Conservation (phyloP, 1,284 basidiomycete species). For the Trametes pubescens region DNA sequence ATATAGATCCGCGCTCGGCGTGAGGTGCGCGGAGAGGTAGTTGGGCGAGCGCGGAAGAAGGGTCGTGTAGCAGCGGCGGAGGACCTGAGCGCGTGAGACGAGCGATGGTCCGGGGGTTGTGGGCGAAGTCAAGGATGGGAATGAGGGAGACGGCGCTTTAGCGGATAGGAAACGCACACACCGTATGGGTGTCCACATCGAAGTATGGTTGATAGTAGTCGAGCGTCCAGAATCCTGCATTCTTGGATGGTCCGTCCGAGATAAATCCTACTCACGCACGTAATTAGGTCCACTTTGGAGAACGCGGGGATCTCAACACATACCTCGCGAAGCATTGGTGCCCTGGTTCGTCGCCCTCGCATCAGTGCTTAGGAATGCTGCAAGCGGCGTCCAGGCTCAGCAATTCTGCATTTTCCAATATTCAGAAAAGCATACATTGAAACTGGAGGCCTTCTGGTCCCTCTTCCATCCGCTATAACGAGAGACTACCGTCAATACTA, state of each 20-base stretch:
- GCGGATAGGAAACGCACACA: conserved; percentile 40
- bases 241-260: conserved; percentile 47
- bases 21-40: conserved; percentile 69
- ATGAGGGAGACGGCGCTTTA: neutral
- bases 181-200: conserved; percentile 80
- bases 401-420: no score
- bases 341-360: conserved; percentile 33
- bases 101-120: neutral
- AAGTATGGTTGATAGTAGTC: conserved; percentile 86
- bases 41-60: conserved; percentile 65
- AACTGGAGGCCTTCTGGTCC: conserved; percentile 45
- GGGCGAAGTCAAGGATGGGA: neutral
- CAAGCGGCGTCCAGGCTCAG: neutral
- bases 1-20: conserved; percentile 76
- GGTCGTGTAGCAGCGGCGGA: conserved; percentile 77
- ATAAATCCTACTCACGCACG: conserved; percentile 46
- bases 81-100: conserved; percentile 51
- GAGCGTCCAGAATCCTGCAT: conserved; percentile 72
- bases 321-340: conserved; percentile 37
- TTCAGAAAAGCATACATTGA: conserved; percentile 38
- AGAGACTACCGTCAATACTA: conserved; percentile 31
- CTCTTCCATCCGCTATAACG: conserved; percentile 44
- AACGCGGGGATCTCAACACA: conserved; percentile 3
- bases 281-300: neutral
- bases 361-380: conserved; percentile 43